These are phyloP conservation scores for Kwoniella pini DNA, from an alignment of 768 basidiomycete genomes.

Conservation along the genomic window DNA sequence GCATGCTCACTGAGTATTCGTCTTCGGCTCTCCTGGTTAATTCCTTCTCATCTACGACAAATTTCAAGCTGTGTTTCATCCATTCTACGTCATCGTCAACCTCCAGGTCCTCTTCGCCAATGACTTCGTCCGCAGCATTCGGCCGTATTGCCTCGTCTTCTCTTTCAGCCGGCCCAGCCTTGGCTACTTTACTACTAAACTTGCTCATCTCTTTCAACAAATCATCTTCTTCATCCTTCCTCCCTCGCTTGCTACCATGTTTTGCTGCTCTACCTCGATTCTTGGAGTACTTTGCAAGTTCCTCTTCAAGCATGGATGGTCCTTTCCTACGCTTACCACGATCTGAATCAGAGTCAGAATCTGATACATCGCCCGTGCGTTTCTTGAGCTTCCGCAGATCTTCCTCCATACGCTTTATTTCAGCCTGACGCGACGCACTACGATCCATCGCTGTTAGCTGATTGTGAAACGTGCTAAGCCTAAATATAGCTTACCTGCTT, in stretches of 20 bases:
- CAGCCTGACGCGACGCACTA: conserved; percentile 62
- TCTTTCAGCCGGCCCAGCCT: conserved; percentile 26
- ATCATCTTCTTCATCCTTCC: conserved; percentile 52
- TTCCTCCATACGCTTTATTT: conserved; percentile 67
- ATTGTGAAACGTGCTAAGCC: not conserved
- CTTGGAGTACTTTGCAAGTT: conserved; percentile 77
- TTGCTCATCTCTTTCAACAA: conserved; percentile 43
- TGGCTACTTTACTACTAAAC: conserved; percentile 42
- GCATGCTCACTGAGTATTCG: conserved; percentile 50
- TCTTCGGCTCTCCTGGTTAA: conserved; percentile 51
- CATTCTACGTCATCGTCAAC: conserved; percentile 55
- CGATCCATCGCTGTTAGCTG: conserved; percentile 1
- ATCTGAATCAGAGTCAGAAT: conserved; percentile 63
- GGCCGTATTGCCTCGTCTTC: conserved; percentile 6
- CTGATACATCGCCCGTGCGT: conserved; percentile 60
- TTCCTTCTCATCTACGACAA: conserved; percentile 47
- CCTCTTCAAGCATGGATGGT: conserved; percentile 74
- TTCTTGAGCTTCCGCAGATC: conserved; percentile 78
- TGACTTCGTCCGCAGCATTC: conserved; percentile 1
- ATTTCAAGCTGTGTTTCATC: conserved; percentile 51
- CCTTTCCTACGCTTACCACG: conserved; percentile 59
- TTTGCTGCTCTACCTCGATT: conserved; percentile 61
- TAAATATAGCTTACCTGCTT: conserved; percentile 59
- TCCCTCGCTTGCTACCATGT: conserved; percentile 65
- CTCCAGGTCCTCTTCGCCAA: conserved; percentile 38